Conservation (phyloP, 371 early-diverging fungal species). For the Apophysomyces elegans region DNA sequence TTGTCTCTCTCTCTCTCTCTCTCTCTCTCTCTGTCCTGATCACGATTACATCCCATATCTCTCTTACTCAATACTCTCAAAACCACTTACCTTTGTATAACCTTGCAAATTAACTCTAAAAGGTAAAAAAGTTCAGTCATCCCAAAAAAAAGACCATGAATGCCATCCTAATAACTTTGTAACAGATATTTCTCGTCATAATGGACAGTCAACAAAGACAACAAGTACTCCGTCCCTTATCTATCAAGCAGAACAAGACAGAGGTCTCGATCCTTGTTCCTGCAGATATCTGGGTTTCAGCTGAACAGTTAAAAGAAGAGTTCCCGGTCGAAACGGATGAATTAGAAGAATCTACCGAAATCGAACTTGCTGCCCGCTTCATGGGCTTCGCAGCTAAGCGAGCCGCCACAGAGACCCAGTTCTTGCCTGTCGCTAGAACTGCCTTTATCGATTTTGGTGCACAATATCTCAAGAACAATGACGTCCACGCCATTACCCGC, state of each 20-base stretch:
- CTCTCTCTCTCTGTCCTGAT: too few relatives aligned
- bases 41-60: not conserved
- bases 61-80: not conserved
- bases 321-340: constrained; percentile 56
- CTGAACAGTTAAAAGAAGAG: constrained; percentile 87
- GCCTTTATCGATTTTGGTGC: constrained; percentile 79
- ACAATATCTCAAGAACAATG: constrained; percentile 79
- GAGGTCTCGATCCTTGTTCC: constrained; percentile 87
- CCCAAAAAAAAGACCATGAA: not conserved
- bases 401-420: constrained; percentile 64
- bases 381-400: constrained; percentile 70
- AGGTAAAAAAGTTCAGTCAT: not conserved
- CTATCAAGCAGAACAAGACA: constrained; percentile 78
- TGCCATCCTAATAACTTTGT: not conserved
- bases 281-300: constrained; percentile 86
- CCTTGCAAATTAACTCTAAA: not conserved
- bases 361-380: constrained; percentile 80
- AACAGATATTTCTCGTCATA: not conserved
- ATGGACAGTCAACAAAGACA: constrained; percentile 25
- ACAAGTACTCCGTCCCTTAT: constrained; percentile 76
- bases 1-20: too few relatives aligned
- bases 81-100: not conserved
- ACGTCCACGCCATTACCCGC: constrained; percentile 83
- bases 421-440: constrained; percentile 76
- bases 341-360: constrained; percentile 62